Base-by-base conservation (phyloP, 495 filamentous ascomycete species). In the Barbatosphaeria neglecta region DNA sequence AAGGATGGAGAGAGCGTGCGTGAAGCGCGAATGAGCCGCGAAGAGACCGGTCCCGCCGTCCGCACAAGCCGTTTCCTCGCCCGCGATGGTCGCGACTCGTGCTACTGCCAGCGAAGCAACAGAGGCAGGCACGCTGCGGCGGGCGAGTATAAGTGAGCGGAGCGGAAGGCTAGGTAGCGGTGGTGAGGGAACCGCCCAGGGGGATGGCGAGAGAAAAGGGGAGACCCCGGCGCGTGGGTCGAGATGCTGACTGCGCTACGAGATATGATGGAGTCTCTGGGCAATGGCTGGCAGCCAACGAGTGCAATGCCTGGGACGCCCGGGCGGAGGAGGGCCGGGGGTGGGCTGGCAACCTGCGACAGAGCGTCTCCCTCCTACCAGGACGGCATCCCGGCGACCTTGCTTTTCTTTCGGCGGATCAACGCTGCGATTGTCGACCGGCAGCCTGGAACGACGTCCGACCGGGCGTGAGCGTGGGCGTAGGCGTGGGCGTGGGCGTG, bases 1-100 rank as follows among this genome's bases (percentile, higher is more conserved):
- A 60, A 50, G 33, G 52, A 52, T 44, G 25, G 44, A 54, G 42
- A 22, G 48, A 35, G 22, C 23, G 43, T 37, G 22, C 31, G 37
- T 8, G 40, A 28, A n/a, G n/a, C n/a, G n/a, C n/a, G n/a, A n/a
- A n/a, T n/a, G n/a, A n/a, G n/a, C n/a, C n/a, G n/a, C n/a, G n/a
- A n/a, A 22, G 47, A 22, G 37, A 19, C 47, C 60, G 62, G 63
- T 50, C 68, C 67, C 39, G 63, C 62, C 65, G 68, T 66, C 37
- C 41, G 55, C 60, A 68, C 67, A 59, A 68, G 66, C 68, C 68
- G 64, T 59, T n/a, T 56, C 60, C 66, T 73, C 72, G 72, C 73
- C 73, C 54, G 73, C 73, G 73, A 72, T 68, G 67, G 60, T 56
- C 47, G 65, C 70, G 72, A 74, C 70, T 63, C 16, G 61, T 63